Evolutionary conservation across 768 basidiomycete species (phyloP), one percentile per base, ranked within the genome.

Genomic region (Suillus clintonianus): DNA sequence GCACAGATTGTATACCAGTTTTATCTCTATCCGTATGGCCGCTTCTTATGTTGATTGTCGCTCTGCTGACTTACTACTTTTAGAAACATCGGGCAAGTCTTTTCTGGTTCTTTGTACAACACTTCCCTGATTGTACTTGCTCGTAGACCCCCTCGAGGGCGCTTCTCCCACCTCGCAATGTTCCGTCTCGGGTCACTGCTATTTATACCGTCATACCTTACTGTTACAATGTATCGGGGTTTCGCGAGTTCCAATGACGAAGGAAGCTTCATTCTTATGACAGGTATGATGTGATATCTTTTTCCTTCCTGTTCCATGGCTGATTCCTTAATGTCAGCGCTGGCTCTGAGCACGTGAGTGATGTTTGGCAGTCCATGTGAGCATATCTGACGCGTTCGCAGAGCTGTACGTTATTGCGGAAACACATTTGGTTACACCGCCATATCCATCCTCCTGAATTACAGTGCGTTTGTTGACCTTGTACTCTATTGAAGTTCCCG

Each of bases 1-100:
- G 92, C 89, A 65, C 95, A 96, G 75, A 91, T 97, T 59, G 87
- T 89, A 42, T 97, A 95, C 72, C 95, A 95, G 71, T 95, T 94
- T 72, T 88, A 93, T 71, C 83, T 94, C 41, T 95, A 95, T 81
- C 92, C 92, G 91, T 94, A 71, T 76, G 92, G 17, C 17, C 17
- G 13, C 24, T 41, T 13, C 5, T 11, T 41, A 8, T 39, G 30
- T 57, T 41, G 5, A 13, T 30, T 30, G 13, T 54, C 27, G 3
- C 19, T 58, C 13, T 27, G 1, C 24, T 61, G 32, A 61, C 62
- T 58, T 17, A 30, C 57, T 14, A 0, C 32, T 41, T 55, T 47
- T 62, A 89, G 89, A 64, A 90, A 90, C 73, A 86, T 90, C 66
- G 89, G 89, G 87, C 84, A 72, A 48, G 79, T 74, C 39, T 42